These are phyloP conservation scores for Pseudocercospora pini-densiflorae DNA, from an alignment of 2,329 filamentous ascomycete genomes.

Conservation along the genomic window DNA sequence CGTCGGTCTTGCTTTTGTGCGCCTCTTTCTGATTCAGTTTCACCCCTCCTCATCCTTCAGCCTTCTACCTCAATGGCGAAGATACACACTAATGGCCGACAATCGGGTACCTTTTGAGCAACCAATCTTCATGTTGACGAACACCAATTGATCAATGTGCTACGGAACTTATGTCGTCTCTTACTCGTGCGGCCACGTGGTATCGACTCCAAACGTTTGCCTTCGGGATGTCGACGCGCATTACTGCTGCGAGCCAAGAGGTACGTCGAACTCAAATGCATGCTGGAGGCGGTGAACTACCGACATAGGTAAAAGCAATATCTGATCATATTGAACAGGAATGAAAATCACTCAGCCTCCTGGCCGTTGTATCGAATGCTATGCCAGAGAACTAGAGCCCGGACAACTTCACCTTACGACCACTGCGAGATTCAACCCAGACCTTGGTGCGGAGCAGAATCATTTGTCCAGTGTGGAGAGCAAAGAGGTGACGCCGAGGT, in stretches of 20 bases:
- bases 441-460: constrained; percentile 19
- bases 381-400: constrained; percentile 24
- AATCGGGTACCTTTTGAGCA: neutral
- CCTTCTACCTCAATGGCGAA: constrained; percentile 9
- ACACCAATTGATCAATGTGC: constrained; percentile 22
- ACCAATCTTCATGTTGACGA: neutral
- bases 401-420: constrained; percentile 24
- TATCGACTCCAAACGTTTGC: constrained; percentile 25
- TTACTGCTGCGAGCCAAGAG: constrained; percentile 30
- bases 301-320: neutral
- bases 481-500: constrained; percentile 17
- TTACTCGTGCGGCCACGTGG: constrained; percentile 31
- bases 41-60: constrained; percentile 8
- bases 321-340: neutral
- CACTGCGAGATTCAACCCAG: constrained; percentile 29
- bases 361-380: constrained; percentile 30
- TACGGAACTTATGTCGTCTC: constrained; percentile 29
- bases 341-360: constrained; percentile 31
- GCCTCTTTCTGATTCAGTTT: neutral
- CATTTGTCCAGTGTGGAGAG: constrained; percentile 6
- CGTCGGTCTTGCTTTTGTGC: neutral
- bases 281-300: neutral
- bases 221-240: constrained; percentile 29
- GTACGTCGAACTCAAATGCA: constrained; percentile 1
- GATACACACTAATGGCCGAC: neutral